These are phyloP conservation scores for Trichophyton equinum DNA, from an alignment of 2,329 filamentous ascomycete genomes.

Conservation along the genomic window DNA sequence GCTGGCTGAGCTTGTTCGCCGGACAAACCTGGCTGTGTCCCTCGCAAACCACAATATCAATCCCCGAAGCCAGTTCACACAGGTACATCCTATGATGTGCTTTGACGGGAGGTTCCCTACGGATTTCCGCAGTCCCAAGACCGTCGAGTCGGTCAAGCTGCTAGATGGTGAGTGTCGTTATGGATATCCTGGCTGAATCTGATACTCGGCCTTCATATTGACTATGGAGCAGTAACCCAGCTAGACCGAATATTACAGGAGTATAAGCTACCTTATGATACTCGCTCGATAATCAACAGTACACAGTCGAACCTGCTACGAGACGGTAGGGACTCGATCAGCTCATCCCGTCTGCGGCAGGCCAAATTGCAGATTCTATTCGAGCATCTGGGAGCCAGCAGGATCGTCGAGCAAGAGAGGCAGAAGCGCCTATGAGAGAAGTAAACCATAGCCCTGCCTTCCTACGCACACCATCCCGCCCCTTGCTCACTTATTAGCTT, in stretches of 20 bases:
- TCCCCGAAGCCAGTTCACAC: conserved; percentile 12
- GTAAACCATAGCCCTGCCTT: not conserved
- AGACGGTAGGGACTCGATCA: conserved; percentile 6
- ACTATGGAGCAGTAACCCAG: conserved; percentile 12
- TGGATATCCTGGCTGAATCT: not conserved
- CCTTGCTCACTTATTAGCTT: not conserved
- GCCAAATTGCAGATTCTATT: conserved; percentile 16
- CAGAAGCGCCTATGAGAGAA: not conserved
- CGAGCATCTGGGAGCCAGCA: conserved; percentile 16
- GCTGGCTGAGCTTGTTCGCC: conserved; percentile 12
- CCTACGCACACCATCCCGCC: no score
- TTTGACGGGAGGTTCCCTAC: conserved; percentile 16
- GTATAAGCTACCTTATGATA: conserved; percentile 16
- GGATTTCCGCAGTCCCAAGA: conserved; percentile 16
- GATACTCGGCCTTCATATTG: not conserved
- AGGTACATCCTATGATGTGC: conserved; percentile 18
- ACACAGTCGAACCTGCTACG: conserved; percentile 4
- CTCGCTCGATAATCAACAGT: conserved; percentile 8
- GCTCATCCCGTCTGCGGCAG: conserved; percentile 12
- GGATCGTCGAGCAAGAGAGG: conserved; percentile 13
- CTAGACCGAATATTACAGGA: conserved; percentile 18
- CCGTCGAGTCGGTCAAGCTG: conserved; percentile 15
- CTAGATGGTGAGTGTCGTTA: conserved; percentile 15
- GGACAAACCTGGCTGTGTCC: conserved; percentile 16
- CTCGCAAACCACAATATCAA: conserved; percentile 16